Base-by-base conservation (phyloP, 2,329 filamentous ascomycete genomes). In the Trichoderma oligosporum region DNA sequence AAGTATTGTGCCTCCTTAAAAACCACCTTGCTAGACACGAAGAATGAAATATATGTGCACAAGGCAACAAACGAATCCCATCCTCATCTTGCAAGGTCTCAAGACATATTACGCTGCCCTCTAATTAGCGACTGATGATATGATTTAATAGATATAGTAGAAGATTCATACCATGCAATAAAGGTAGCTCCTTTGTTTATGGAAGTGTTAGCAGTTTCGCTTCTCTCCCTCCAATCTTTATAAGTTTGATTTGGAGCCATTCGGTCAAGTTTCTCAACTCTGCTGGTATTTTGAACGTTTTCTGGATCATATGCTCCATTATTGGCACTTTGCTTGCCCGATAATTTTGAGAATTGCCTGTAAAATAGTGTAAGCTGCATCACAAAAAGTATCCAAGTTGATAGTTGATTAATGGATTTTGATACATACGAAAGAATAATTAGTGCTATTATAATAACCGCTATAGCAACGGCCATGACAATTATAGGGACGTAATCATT, bases 41-140 rank as follows among this genome's bases (percentile, higher is more conserved):
- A 5, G 62, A 57, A 47, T 64, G 62, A 33, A 63, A 64, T 11
- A 62, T 55, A 36, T 64, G 62, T 2, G 46, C 38, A 41, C 62
- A 64, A 14, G 57, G 48, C 9, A 64, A 33, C 29, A 47, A 25
- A 5, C 62, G 61, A 14, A 64, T 51, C 12, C 44, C 14, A 39
- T 64, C 61, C 2, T 54, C 45, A 14, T 59, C 52, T 16, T 60
- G 46, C 24, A 64, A 27, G 3, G 45, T 38, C 16, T 64, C 62
- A 4, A 64, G 52, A 22, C 62, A 64, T 42, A 64, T 62, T 20
- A 55, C 61, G 36, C 62, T 64, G 7, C 9, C 29, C 27, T 8
- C 6, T 25, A 29, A 16, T 58, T 33, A 52, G 42, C 7, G 12
- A 6, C 9, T 25, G 16, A 7, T 2, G 3, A 35, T 16, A 12